Base-by-base conservation (phyloP, 2,329 filamentous ascomycete genomes). In the Alternaria infectoria region DNA sequence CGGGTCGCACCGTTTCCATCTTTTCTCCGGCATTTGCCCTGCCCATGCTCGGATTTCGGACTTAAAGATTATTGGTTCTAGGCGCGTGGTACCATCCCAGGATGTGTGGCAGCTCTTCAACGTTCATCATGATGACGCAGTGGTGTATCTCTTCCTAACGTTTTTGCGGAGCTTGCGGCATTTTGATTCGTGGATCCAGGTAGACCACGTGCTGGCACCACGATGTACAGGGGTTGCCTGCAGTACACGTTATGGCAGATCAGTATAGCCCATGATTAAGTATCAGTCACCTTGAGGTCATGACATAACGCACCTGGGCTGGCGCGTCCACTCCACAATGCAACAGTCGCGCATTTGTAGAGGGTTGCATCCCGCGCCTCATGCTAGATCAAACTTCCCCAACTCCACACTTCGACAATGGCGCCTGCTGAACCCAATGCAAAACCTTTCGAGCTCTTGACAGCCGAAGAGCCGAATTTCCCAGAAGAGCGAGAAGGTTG, bases 401-500 rank as follows among this genome's bases (percentile, higher is more conserved):
- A 28, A 52, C 13, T 46, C 44, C 21, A 32, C 28, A 21, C 32
- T 5, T 43, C 26, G 25, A 70, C 25, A 15, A 79, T 78, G 76
- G 75, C 75, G 25, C 75, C 75, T 6, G 70, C 75, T 25, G 76
- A 78, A 66, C 75, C 76, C 2, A 67, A 77, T 21, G 71, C 73
- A 25, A 66, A 69, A 44, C 67, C 71, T 9, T 79, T 78, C 32
- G 28, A 72, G 63, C 62, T 67, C 12, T 61, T 72, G 47, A 74
- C 74, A 12, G 64, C 75, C 9, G 63, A 70, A 19, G 63, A 70
- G 3, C 77, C 77, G 2, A 19, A 71, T 19, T 85, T 85, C 54
- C 70, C 77, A 1, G 79, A 83, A 51, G 84, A 86, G 65, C 72
- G 75, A 8, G 73, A 80, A 25, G 83, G 83, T 8, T 86, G 84